phyloP scores from a whole-genome alignment of 257 asterid species.

The Plantago major region DNA sequence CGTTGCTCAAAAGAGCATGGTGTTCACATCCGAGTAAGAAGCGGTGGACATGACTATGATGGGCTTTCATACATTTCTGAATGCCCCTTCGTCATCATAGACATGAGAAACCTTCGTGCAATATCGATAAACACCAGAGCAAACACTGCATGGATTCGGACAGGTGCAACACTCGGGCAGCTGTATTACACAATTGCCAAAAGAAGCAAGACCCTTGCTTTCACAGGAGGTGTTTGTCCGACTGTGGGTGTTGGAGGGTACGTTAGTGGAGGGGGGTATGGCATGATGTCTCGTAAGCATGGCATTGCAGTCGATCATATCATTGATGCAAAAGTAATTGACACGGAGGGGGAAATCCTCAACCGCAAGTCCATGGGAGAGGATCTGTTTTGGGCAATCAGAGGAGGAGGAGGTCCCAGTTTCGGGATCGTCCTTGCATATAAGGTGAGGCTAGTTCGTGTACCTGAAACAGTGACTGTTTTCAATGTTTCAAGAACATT shows the following conservation, averaged over 20 bases:
- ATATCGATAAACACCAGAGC: background rate
- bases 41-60: background rate
- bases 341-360: background rate
- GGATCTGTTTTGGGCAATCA: slow-evolving; percentile 6
- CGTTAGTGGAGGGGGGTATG: slow-evolving; percentile 9
- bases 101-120: background rate
- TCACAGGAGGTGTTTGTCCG: background rate
- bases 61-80: background rate
- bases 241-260: slow-evolving; percentile 13
- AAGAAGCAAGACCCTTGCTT: background rate
- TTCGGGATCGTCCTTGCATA: background rate
- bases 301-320: slow-evolving; percentile 1
- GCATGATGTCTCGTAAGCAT: background rate
- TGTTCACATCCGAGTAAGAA: background rate
- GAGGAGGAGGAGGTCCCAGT: background rate
- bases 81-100: background rate
- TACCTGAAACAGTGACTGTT: slow-evolving; percentile 2
- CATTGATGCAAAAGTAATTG: background rate
- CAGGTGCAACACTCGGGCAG: background rate
- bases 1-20: background rate
- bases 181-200: background rate
- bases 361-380: background rate
- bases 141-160: background rate
- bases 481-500: background rate
- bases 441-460: background rate